Evolutionary conservation across 805 yeast species (phyloP).

Genomic region (Barnettozyma wickerhamii): DNA sequence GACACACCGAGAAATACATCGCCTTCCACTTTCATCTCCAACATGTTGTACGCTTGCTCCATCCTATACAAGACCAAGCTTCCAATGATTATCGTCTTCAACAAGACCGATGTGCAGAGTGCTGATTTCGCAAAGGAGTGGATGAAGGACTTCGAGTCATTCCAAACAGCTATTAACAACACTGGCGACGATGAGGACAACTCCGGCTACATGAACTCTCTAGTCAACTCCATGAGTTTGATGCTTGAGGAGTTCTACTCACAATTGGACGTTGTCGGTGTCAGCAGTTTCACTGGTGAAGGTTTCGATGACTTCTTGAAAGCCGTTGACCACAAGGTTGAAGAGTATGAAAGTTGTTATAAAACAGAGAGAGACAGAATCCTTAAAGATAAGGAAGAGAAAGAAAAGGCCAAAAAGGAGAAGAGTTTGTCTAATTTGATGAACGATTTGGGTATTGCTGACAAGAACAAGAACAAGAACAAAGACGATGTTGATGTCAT

Average conservation of each 20-base stretch:
- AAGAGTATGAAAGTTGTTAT: conserved; percentile 81
- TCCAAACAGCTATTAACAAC: conserved; percentile 70
- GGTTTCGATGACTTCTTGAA: conserved; percentile 89
- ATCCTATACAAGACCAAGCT: conserved; percentile 91
- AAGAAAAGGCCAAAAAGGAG: conserved; percentile 68
- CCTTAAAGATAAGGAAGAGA: conserved; percentile 67
- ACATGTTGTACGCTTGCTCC: conserved; percentile 97
- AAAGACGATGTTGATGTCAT: conserved; percentile 45
- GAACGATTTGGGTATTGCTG: conserved; percentile 78
- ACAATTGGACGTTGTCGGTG: conserved; percentile 87
- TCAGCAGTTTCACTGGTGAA: conserved; percentile 86
- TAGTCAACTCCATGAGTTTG: conserved; percentile 91
- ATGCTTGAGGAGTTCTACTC: conserved; percentile 96
- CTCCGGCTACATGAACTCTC: conserved; percentile 90
- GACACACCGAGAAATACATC: conserved; percentile 94
- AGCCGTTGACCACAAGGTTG: conserved; percentile 83
- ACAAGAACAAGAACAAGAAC: conserved; percentile 34
- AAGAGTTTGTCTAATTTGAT: conserved; percentile 67
- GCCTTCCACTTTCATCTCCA: conserved; percentile 96
- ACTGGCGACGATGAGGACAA: conserved; percentile 65
- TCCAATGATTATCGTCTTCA: conserved; percentile 95
- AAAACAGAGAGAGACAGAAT: conserved; percentile 83
- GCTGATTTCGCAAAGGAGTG: conserved; percentile 90
- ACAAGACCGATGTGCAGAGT: conserved; percentile 85
- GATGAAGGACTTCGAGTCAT: conserved; percentile 95